phyloP scores from a whole-genome alignment of 1,139 yeast species.

The Meyerozyma smithsonii region DNA sequence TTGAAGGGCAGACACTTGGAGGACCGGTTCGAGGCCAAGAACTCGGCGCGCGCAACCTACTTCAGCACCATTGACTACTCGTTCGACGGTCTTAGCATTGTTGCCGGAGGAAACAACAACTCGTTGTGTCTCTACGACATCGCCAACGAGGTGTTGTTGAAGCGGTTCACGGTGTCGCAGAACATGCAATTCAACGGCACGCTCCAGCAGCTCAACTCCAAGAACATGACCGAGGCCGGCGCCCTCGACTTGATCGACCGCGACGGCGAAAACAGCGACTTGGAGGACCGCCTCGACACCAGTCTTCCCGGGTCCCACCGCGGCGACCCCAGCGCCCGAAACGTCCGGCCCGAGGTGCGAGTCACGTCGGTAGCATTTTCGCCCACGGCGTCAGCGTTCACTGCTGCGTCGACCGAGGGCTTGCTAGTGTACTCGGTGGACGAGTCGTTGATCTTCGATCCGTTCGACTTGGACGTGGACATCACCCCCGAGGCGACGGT shows the following conservation, averaged over 20 bases:
- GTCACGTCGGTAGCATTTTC: constrained; percentile 77
- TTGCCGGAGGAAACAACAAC: constrained; percentile 93
- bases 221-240: constrained; percentile 84
- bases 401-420: constrained; percentile 96
- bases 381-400: constrained; percentile 88
- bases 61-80: constrained; percentile 81
- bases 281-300: constrained; percentile 74
- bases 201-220: constrained; percentile 68
- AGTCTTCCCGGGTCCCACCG: constrained; percentile 84
- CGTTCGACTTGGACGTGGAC: constrained; percentile 90
- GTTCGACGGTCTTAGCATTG: constrained; percentile 80
- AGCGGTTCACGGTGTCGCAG: constrained; percentile 76
- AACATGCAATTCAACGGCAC: constrained; percentile 95
- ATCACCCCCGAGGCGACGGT: constrained; percentile 77
- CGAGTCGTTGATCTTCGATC: constrained; percentile 75
- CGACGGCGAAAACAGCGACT: constrained; percentile 80
- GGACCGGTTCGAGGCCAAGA: constrained; percentile 77
- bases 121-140: constrained; percentile 89
- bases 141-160: constrained; percentile 77
- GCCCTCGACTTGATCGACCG: constrained; percentile 77
- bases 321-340: constrained; percentile 83
- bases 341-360: constrained; percentile 73
- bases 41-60: constrained; percentile 77
- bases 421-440: constrained; percentile 78
- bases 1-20: constrained; percentile 80